Percentiles rank a stretch among this genome's conserved stretches.
phyloP scores from a whole-genome alignment of 331 rosid genomes.

The Arachis monticola region DNA sequence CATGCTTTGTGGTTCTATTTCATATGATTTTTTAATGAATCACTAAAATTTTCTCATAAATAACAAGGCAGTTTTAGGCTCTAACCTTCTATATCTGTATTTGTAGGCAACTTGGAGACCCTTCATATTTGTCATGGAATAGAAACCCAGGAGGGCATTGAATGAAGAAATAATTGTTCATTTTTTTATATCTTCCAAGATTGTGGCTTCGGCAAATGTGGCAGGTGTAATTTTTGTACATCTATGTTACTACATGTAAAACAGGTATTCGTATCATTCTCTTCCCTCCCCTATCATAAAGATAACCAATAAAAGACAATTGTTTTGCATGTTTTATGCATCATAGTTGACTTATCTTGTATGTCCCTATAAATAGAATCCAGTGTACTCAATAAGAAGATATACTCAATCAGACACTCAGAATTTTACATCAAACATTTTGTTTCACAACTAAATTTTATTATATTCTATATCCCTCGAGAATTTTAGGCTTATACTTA shows the following conservation, averaged over 20 bases:
- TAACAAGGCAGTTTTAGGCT: background rate
- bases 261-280: constrained; percentile 3
- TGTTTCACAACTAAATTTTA: too few species aligned
- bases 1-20: background rate
- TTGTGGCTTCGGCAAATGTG: constrained; percentile 25
- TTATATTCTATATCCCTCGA: too few species aligned
- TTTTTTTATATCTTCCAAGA: constrained; percentile 17
- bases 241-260: constrained; percentile 33
- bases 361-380: constrained; percentile 11
- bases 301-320: background rate
- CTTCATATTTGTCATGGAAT: constrained; percentile 94
- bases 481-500: too few species aligned
- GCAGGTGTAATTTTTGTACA: constrained; percentile 47
- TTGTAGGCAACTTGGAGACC: constrained; percentile 96
- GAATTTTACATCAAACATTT: too few species aligned
- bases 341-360: constrained; percentile 33
- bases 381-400: background rate
- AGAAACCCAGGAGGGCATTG: constrained; percentile 80
- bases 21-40: background rate
- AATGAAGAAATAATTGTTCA: constrained; percentile 34
- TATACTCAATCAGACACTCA: too few species aligned
- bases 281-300: background rate
- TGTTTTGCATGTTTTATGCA: background rate
- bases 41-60: background rate
- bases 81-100: constrained; percentile 19